Evolutionary conservation across 768 basidiomycete species (phyloP).

Genomic region (Boletus fagicola): DNA sequence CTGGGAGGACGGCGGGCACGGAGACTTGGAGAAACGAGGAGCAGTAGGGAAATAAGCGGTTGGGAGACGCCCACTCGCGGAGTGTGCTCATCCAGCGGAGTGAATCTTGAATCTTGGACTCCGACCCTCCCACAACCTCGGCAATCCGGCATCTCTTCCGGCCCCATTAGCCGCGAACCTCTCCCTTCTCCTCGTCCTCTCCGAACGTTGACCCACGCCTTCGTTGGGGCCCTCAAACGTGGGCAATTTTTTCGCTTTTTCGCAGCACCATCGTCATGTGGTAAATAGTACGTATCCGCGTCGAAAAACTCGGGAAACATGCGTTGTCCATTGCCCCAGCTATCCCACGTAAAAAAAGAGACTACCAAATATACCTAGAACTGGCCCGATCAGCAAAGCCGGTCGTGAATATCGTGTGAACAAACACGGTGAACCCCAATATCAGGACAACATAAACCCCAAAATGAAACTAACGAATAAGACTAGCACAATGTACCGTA

Average conservation of each 20-base stretch:
- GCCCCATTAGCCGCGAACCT: slow-evolving; percentile 33
- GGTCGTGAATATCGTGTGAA: slow-evolving; percentile 16
- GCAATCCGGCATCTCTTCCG: slow-evolving; percentile 26
- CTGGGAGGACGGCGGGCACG: slow-evolving; percentile 6
- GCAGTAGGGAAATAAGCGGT: slow-evolving; percentile 29
- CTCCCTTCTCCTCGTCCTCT: not conserved
- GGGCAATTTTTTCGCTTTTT: not conserved
- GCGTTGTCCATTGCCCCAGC: slow-evolving; percentile 13
- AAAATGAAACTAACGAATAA: slow-evolving; percentile 23
- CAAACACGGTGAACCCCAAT: slow-evolving; percentile 15
- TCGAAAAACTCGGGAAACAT: slow-evolving; percentile 8
- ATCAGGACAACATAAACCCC: slow-evolving; percentile 25
- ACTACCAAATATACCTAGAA: not conserved
- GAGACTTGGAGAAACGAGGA: slow-evolving; percentile 21
- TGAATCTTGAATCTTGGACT: slow-evolving; percentile 24
- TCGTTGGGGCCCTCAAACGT: not conserved
- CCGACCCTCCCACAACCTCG: slow-evolving; percentile 22
- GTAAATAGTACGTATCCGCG: slow-evolving; percentile 18
- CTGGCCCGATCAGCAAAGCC: not conserved
- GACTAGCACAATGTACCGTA: slow-evolving; percentile 23
- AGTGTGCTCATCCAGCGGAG: slow-evolving; percentile 32
- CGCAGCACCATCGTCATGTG: not conserved
- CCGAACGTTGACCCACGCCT: too few relatives aligned
- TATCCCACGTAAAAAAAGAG: slow-evolving; percentile 19
- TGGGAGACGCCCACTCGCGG: slow-evolving; percentile 34